Evolutionary conservation across 1,284 basidiomycete genomes (phyloP), one percentile per base, ranked within the genome.

Genomic region (Sporisorium exsertum): DNA sequence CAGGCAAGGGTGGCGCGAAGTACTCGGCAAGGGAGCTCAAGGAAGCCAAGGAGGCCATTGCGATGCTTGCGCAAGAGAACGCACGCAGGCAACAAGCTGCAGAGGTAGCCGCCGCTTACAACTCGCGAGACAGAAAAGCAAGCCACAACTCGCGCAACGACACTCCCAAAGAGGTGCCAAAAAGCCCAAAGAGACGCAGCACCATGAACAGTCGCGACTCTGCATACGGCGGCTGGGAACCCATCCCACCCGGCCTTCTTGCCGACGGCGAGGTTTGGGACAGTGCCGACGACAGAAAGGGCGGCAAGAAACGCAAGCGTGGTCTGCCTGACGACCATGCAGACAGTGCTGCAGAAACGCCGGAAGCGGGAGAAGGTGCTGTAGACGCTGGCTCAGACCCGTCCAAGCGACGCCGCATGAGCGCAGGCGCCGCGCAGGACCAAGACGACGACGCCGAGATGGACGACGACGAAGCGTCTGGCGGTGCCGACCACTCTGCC

Each of bases 141-240:
- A 53, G 73, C 49, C 22, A 63, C 40, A 56, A 63, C 53, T 10
- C 62, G 18, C 65, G 67, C 18, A 56, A 22, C 42, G 58, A 70
- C 12, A 46, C 47, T n/a, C 7, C 56, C 37, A 77, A 70, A 43
- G 67, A 70, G 33, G 52, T 57, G 29, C 76, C 71, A 4, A 72
- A 72, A 43, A 80, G 76, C 35, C 81, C 79, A 8, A 96, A 95
- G 87, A 90, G 94, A 67, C 89, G 95, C 69, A 82, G 70, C 53
- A 98, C 96, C 61, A 97, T 99, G 94, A 99, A 98, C 86, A 95
- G 93, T 82, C 89, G 95, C 64, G 95, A 97, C 83, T 93, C 95
- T 8, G 93, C 92, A 4, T 97, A 96, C 84, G 94, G 97, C 83
- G 95, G 97, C 83, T 85, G 84, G 84, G 93, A 95, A 85, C 92